Evolutionary conservation across 306 rosid species (phyloP).

Genomic region (Clitoria ternatea): DNA sequence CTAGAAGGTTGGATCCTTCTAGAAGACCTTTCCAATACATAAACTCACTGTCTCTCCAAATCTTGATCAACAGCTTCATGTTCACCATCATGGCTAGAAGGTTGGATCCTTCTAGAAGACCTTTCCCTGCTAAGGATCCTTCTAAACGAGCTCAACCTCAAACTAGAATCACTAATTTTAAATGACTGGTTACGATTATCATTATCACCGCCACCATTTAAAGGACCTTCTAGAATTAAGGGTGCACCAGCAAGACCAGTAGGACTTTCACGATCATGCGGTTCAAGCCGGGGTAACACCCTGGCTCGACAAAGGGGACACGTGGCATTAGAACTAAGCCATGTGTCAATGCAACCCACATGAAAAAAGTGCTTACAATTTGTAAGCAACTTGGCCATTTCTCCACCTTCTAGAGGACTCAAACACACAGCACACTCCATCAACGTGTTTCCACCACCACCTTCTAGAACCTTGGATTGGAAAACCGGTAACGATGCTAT

Average conservation of each 20-base stretch:
- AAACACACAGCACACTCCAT: slow-evolving; percentile 47
- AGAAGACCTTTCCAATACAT: slow-evolving; percentile 36
- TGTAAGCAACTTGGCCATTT: slow-evolving; percentile 40
- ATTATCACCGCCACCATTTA: neutral
- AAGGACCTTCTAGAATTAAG: too few species aligned
- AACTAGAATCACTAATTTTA: slow-evolving; percentile 11
- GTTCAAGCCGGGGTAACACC: slow-evolving; percentile 21
- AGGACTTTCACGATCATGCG: slow-evolving; percentile 34
- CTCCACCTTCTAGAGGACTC: slow-evolving; percentile 28
- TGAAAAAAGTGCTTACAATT: slow-evolving; percentile 50
- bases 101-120: slow-evolving; percentile 29
- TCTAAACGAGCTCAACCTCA: slow-evolving; percentile 33
- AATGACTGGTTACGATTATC: neutral
- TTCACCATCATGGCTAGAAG: neutral
- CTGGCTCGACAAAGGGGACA: slow-evolving; percentile 51
- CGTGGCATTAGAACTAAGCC: slow-evolving; percentile 35
- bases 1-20: slow-evolving; percentile 19
- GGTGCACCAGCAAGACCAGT: neutral
- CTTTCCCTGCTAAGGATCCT: slow-evolving; percentile 38
- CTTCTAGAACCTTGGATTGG: neutral
- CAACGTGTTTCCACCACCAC: accelerated
- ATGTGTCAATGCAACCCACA: slow-evolving; percentile 41
- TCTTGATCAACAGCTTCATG: slow-evolving; percentile 21
- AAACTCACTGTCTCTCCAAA: slow-evolving; percentile 41
- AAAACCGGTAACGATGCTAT: slow-evolving; percentile 38